phyloP scores from a whole-genome alignment of 352 stramenopile species.

The Blastocystis sp. region DNA sequence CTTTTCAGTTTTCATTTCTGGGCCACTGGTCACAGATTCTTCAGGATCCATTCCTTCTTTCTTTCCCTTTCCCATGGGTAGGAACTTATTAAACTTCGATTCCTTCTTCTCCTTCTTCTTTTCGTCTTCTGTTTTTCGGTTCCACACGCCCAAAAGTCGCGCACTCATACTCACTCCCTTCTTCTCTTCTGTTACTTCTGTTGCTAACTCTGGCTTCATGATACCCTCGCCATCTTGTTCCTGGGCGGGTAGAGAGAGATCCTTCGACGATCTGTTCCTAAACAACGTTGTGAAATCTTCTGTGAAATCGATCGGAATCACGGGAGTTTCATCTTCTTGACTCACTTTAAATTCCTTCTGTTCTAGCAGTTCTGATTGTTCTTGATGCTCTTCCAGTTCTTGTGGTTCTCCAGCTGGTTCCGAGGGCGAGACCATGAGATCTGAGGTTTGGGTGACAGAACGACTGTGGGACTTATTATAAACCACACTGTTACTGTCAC shows the following conservation, averaged over 20 bases:
- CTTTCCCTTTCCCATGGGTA: neutral
- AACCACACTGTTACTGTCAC: slow-evolving; percentile 33
- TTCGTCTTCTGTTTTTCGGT: slow-evolving; percentile 5
- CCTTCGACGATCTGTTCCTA: neutral
- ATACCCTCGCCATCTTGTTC: neutral
- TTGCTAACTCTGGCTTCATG: neutral
- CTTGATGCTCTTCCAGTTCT: neutral
- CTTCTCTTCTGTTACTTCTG: neutral
- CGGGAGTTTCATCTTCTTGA: neutral
- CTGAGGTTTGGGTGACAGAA: neutral
- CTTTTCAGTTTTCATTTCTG: neutral
- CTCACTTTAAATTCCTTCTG: neutral
- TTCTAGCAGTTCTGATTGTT: neutral
- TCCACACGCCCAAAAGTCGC: slow-evolving; percentile 12
- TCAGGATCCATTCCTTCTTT: neutral
- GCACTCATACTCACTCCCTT: slow-evolving; percentile 47
- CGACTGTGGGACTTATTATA: neutral
- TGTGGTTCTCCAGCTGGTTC: neutral
- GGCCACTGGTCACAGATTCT: neutral
- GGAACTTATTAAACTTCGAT: neutral
- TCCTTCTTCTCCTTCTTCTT: slow-evolving; percentile 37
- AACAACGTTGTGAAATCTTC: slow-evolving; percentile 24
- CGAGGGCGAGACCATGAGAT: neutral
- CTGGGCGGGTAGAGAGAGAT: neutral
- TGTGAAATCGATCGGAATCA: slow-evolving; percentile 1